These are phyloP conservation scores for Ogataea trehalophila DNA, from an alignment of 805 yeast species.

Conservation along the genomic window DNA sequence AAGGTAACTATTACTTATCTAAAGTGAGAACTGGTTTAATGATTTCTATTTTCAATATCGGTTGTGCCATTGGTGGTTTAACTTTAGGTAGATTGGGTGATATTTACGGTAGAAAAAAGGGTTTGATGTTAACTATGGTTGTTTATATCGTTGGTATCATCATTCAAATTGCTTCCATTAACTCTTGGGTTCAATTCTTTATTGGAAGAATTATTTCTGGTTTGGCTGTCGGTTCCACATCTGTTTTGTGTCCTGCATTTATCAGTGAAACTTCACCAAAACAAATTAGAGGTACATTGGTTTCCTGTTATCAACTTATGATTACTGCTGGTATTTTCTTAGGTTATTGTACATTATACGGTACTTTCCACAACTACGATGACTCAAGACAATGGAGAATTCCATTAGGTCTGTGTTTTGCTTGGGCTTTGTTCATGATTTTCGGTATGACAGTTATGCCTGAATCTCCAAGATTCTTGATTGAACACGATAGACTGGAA, in stretches of 20 bases:
- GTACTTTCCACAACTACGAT: conserved; percentile 46
- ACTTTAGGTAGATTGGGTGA: conserved; percentile 55
- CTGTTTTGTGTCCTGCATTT: conserved; percentile 52
- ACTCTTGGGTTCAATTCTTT: conserved; percentile 58
- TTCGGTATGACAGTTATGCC: conserved; percentile 56
- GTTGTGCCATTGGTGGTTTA: conserved; percentile 72
- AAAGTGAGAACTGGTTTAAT: conserved; percentile 57
- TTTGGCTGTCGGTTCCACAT: conserved; percentile 49
- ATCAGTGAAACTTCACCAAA: conserved; percentile 70
- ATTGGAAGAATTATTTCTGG: conserved; percentile 59
- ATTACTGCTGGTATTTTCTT: conserved; percentile 67
- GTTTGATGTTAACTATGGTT: conserved; percentile 47
- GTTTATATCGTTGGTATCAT: conserved; percentile 59
- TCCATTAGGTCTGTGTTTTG: conserved; percentile 49
- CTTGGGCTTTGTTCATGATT: conserved; percentile 48
- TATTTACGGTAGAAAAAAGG: conserved; percentile 53
- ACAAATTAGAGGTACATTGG: conserved; percentile 65
- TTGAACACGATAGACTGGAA: conserved; percentile 43
- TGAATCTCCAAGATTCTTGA: conserved; percentile 64
- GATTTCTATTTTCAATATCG: conserved; percentile 66
- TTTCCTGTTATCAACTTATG: conserved; percentile 64
- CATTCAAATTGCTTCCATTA: conserved; percentile 52
- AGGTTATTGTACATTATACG: conserved; percentile 64
- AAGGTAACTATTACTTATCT: conserved; percentile 41
- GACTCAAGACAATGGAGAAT: conserved; percentile 64